Evolutionary conservation across 2,329 filamentous ascomycete genomes (phyloP), one percentile per base, ranked within the genome.

Genomic region (Colletotrichum sp.): DNA sequence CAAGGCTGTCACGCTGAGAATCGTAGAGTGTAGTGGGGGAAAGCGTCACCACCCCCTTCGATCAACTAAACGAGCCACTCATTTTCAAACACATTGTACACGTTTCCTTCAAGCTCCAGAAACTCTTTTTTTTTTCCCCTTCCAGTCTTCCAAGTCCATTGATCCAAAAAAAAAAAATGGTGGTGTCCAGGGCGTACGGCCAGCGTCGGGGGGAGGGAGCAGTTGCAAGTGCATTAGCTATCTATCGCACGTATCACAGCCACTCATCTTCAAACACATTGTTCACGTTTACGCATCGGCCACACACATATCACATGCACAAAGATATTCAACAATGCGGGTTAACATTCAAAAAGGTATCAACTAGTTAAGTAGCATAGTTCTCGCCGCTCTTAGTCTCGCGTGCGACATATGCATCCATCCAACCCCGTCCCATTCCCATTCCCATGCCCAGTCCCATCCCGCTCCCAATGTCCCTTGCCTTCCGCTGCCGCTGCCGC

Each of bases 261-360:
- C 68, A 70, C 68, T 70, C 68, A 70, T 63, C 36, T n/a, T 70
- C 30, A 34, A 70, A 70, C 68, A 70, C 68, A 63, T 70, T 69
- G 67, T 69, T 55, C 67, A 69, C 67, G 67, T 69, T 69, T 69
- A 70, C 34, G 34, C 36, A 48, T 70, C 55, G 57, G 34, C 39
- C 36, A 52, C 24, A 66, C 59, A 70, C 57, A 61, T 63, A 34
- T 26, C 65, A 68, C 48, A 68, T 57, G 65, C 36, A 68, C 30
- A 70, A 26, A 14, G 21, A 43, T 28, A 52, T 75, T 71, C 48
- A 60, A 39, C 70, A 74, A 69, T 60, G 57, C 43, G 59, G 70
- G 28, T 36, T 55, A 64, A 55, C 72, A 72, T 75, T 72, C 36
- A 67, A 71, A 67, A 71, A 68, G 48, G 65, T 69, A 60, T 61